Percentiles rank a stretch among this genome's conserved stretches.
Conservation (phyloP, 1,139 yeast genomes). For the Candida tropicalis region DNA sequence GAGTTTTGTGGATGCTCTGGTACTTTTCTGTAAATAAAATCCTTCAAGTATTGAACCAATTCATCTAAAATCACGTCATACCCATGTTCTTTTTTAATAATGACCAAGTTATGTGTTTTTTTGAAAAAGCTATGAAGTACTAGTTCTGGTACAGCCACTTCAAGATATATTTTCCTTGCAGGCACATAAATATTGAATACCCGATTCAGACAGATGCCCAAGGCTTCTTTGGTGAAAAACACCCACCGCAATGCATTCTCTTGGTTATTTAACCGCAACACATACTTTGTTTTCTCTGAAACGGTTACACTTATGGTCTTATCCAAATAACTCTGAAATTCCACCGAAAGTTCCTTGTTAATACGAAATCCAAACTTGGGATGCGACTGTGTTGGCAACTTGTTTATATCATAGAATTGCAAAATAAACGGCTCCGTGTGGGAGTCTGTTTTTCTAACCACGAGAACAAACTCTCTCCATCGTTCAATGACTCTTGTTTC, state of each 20-base stretch:
- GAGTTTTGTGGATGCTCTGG: slow-evolving; percentile 13
- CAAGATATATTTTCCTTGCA: slow-evolving; percentile 45
- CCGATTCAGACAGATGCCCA: slow-evolving; percentile 31
- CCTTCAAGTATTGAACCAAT: slow-evolving; percentile 36
- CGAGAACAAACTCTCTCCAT: slow-evolving; percentile 77
- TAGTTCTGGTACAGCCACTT: slow-evolving; percentile 40
- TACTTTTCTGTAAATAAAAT: slow-evolving; percentile 21
- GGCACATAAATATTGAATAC: slow-evolving; percentile 52
- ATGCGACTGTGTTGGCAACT: slow-evolving; percentile 32
- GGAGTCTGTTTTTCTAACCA: slow-evolving; percentile 60
- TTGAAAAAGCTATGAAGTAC: slow-evolving; percentile 22
- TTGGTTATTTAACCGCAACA: slow-evolving; percentile 57
- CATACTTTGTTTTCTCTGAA: slow-evolving; percentile 41
- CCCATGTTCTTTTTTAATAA: slow-evolving; percentile 28
- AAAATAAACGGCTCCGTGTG: slow-evolving; percentile 51
- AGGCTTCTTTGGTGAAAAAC: slow-evolving; percentile 51
- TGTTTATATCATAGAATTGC: slow-evolving; percentile 60
- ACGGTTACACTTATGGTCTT: slow-evolving; percentile 59
- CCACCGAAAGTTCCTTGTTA: slow-evolving; percentile 33
- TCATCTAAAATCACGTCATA: slow-evolving; percentile 36
- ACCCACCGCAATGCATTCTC: slow-evolving; percentile 64
- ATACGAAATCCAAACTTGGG: slow-evolving; percentile 29
- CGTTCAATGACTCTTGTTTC: slow-evolving; percentile 63
- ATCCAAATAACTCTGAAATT: slow-evolving; percentile 67
- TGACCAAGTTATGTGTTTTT: slow-evolving; percentile 7